phyloP scores from a whole-genome alignment of 345 rosid species.

The Cardamine resedifolia region DNA sequence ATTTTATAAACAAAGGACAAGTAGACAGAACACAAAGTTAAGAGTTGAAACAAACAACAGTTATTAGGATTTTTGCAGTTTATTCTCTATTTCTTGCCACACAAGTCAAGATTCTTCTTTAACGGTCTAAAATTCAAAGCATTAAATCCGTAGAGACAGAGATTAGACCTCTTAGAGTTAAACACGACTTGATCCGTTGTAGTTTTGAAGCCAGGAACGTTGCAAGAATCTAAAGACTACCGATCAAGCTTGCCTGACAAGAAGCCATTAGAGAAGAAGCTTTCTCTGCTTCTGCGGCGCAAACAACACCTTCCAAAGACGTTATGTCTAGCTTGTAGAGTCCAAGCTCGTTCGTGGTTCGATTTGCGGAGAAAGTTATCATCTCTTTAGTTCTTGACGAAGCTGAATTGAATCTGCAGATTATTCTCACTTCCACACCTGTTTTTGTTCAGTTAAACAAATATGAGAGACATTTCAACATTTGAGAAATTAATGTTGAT shows the following conservation, averaged over 20 bases:
- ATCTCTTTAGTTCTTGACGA: conserved; percentile 62
- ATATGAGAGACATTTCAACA: background rate
- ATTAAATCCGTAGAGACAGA: conserved; percentile 73
- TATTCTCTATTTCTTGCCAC: conserved; percentile 43
- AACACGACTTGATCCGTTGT: conserved; percentile 75
- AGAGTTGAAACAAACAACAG: conserved; percentile 18
- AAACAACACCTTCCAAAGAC: conserved; percentile 67
- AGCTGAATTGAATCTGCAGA: conserved; percentile 74
- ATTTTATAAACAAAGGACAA: conserved; percentile 2
- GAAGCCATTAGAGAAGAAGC: conserved; percentile 39
- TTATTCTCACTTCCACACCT: conserved; percentile 86
- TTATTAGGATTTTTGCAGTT: background rate
- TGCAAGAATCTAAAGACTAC: conserved; percentile 63
- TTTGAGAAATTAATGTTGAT: background rate
- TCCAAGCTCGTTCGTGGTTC: conserved; percentile 79
- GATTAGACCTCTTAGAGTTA: conserved; percentile 61
- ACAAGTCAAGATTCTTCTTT: conserved; percentile 53
- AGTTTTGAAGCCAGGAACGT: conserved; percentile 72
- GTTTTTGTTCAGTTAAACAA: conserved; percentile 11
- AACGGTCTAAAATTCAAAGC: conserved; percentile 79
- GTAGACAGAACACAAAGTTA: conserved; percentile 13
- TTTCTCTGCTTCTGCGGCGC: conserved; percentile 25
- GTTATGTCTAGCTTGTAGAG: conserved; percentile 82
- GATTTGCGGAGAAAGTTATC: conserved; percentile 74
- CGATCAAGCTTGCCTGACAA: conserved; percentile 70